Evolutionary conservation across 352 stramenopile species (phyloP).

Genomic region (Phytophthora litchii): DNA sequence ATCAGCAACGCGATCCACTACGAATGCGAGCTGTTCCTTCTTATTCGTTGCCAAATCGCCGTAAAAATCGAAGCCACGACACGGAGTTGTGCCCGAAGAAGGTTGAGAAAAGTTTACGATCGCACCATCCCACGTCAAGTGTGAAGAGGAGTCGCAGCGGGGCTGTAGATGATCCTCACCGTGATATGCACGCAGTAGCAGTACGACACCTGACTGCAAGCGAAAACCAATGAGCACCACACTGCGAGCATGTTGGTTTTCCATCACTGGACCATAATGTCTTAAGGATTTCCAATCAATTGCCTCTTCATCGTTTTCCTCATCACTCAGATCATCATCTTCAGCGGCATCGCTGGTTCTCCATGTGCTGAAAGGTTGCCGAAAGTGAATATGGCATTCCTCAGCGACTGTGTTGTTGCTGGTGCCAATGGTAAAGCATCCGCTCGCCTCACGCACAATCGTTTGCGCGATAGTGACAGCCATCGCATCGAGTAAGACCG

Average conservation of each 20-base stretch:
- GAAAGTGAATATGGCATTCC: slow-evolving; percentile 50
- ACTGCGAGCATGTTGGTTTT: slow-evolving; percentile 7
- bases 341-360: slow-evolving; percentile 17
- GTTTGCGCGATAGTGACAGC: slow-evolving; percentile 22
- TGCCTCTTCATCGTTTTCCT: slow-evolving; percentile 45
- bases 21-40: slow-evolving; percentile 39
- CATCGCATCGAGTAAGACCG: slow-evolving; percentile 37
- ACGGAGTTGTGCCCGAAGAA: background rate
- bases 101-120: slow-evolving; percentile 29
- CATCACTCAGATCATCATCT: slow-evolving; percentile 33
- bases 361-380: slow-evolving; percentile 10
- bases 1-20: slow-evolving; percentile 18
- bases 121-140: slow-evolving; percentile 25
- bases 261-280: slow-evolving; percentile 22
- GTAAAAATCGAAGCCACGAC: slow-evolving; percentile 46
- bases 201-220: slow-evolving; percentile 27
- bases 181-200: slow-evolving; percentile 35
- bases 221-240: slow-evolving; percentile 43
- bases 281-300: slow-evolving; percentile 63
- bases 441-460: slow-evolving; percentile 27
- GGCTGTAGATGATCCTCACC: background rate
- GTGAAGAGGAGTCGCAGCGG: background rate
- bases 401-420: slow-evolving; percentile 23
- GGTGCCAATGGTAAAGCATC: slow-evolving; percentile 39
- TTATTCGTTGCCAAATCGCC: slow-evolving; percentile 35